A percentile compares a stretch with the other conserved stretches of the same genome.
Evolutionary conservation across 75 land plant genomes (phyloP).

Genomic region (Selaginella moellendorffii): DNA sequence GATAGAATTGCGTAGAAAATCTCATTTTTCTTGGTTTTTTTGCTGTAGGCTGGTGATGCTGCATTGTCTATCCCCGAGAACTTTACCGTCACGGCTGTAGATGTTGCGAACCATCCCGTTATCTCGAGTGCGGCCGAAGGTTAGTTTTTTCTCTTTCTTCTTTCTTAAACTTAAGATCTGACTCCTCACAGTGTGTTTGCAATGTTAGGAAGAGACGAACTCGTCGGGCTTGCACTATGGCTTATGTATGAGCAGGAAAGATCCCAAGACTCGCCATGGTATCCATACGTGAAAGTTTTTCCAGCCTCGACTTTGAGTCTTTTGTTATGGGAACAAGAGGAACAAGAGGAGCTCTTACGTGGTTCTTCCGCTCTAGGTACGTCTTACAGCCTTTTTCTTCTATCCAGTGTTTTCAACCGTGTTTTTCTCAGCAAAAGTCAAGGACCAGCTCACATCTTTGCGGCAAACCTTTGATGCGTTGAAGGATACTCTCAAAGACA

Average conservation of each 20-base stretch:
- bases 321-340: slow-evolving; percentile 21
- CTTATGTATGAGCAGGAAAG: slow-evolving; percentile 21
- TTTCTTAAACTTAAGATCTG: not conserved
- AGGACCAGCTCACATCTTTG: slow-evolving; percentile 13
- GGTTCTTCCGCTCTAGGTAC: slow-evolving; percentile 25
- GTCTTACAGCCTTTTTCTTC: not conserved
- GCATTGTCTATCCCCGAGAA: slow-evolving; percentile 26
- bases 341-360: slow-evolving; percentile 24
- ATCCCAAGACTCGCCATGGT: slow-evolving; percentile 19
- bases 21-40: not conserved
- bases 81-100: slow-evolving; percentile 24
- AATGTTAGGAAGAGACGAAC: slow-evolving; percentile 21
- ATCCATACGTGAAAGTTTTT: slow-evolving; percentile 21
- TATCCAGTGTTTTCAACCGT: not conserved
- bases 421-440: slow-evolving; percentile 19
- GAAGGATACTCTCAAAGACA: not conserved
- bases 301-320: slow-evolving; percentile 27
- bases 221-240: slow-evolving; percentile 32
- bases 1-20: not conserved
- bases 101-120: slow-evolving; percentile 32
- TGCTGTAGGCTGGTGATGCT: slow-evolving; percentile 22
- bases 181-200: not conserved
- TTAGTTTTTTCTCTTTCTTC: not conserved
- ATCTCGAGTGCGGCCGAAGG: slow-evolving; percentile 24
- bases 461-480: slow-evolving; percentile 19